phyloP scores from a whole-genome alignment of 352 stramenopile species.

The Phytophthora aleatoria region DNA sequence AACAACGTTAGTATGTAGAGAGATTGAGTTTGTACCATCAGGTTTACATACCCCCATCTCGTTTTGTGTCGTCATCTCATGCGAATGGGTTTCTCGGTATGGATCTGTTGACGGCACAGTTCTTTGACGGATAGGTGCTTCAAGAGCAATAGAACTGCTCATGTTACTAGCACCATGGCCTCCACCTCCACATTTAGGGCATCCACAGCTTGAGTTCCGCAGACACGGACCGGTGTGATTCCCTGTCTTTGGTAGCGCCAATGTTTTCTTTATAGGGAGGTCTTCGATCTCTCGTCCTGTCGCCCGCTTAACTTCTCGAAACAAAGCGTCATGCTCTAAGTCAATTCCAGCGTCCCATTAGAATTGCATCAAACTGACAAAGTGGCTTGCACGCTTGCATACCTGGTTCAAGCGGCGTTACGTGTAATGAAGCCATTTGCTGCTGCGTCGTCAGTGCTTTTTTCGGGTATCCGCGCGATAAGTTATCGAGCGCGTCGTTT shows the following conservation, averaged over 20 bases:
- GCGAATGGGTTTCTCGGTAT: slow-evolving; percentile 31
- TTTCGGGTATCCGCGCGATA: slow-evolving; percentile 69
- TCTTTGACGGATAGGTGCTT: slow-evolving; percentile 39
- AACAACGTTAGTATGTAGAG: slow-evolving; percentile 1
- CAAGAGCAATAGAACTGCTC: slow-evolving; percentile 11
- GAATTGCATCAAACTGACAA: slow-evolving; percentile 17
- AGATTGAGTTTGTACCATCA: not conserved
- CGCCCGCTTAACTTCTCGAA: slow-evolving; percentile 78
- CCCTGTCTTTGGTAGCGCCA: slow-evolving; percentile 13
- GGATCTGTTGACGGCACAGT: slow-evolving; percentile 25
- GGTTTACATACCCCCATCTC: slow-evolving; percentile 60
- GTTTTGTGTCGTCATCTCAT: slow-evolving; percentile 28
- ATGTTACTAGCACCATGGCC: slow-evolving; percentile 14
- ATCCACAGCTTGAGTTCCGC: slow-evolving; percentile 73
- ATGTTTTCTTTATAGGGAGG: slow-evolving; percentile 51
- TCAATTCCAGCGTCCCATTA: slow-evolving; percentile 40
- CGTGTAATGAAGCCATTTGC: slow-evolving; percentile 25
- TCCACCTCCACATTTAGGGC: slow-evolving; percentile 59
- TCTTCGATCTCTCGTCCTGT: slow-evolving; percentile 75
- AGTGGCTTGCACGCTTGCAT: slow-evolving; percentile 10
- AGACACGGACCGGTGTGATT: slow-evolving; percentile 60
- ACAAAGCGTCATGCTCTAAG: slow-evolving; percentile 82
- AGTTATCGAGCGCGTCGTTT: slow-evolving; percentile 62
- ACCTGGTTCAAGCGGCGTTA: slow-evolving; percentile 58
- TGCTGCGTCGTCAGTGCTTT: slow-evolving; percentile 40